A percentile compares a stretch with the other conserved stretches of the same genome.
Conservation (phyloP, 2,329 filamentous ascomycete species). For the Alternaria gansuensis region DNA sequence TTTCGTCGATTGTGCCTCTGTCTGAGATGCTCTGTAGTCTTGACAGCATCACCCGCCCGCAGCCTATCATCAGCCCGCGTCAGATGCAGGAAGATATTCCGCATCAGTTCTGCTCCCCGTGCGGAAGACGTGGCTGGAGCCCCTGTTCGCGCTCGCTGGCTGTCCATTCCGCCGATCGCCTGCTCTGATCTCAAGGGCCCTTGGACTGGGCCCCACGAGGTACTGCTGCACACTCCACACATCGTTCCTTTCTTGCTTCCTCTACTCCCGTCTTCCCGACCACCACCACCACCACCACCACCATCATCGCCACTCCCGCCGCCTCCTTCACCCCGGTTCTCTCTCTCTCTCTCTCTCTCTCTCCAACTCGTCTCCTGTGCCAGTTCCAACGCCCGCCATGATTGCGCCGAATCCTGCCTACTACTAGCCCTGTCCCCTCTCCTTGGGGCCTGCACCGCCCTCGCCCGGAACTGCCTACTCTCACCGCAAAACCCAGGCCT, state of each 20-base stretch:
- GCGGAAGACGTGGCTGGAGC: constrained; percentile 11
- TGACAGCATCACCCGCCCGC: constrained; percentile 17
- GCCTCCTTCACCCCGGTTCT: background rate
- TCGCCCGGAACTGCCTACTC: constrained; percentile 18
- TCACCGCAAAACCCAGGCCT: constrained; percentile 25
- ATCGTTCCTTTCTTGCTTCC: constrained; percentile 19
- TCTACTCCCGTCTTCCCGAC: constrained; percentile 21
- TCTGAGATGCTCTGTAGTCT: constrained; percentile 18
- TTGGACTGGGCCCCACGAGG: background rate
- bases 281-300: constrained; percentile 16
- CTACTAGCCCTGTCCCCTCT: constrained; percentile 30
- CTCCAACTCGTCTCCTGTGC: constrained; percentile 5
- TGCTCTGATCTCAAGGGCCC: constrained; percentile 19
- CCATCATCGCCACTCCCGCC: constrained; percentile 15
- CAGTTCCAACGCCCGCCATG: constrained; percentile 32
- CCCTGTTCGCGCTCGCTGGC: background rate
- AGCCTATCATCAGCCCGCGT: constrained; percentile 13
- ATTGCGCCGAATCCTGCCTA: constrained; percentile 29
- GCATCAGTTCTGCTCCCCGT: constrained; percentile 10
- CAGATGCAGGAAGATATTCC: constrained; percentile 10
- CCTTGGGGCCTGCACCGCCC: constrained; percentile 25
- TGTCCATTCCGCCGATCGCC: constrained; percentile 16
- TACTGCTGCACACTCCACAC: constrained; percentile 18
- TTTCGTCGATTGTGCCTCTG: constrained; percentile 17
- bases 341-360: background rate